Conservation (phyloP, 345 rosid species). For the Hypericum perforatum region DNA sequence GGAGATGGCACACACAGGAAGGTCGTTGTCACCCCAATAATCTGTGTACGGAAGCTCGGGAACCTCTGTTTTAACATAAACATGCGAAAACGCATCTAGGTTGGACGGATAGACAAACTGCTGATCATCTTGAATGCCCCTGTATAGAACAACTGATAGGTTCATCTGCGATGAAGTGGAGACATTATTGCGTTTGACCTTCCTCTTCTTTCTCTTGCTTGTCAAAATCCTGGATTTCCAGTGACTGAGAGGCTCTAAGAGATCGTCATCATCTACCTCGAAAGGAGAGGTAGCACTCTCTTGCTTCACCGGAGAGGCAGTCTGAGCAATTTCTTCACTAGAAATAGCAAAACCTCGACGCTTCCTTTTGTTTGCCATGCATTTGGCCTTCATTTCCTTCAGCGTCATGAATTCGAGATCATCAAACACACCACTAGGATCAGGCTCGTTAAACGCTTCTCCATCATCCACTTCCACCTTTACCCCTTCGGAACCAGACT, state of each 20-base stretch:
- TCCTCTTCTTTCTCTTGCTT: constrained; percentile 26
- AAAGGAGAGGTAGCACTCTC: constrained; percentile 12
- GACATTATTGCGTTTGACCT: constrained; percentile 15
- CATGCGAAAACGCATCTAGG: constrained; percentile 13
- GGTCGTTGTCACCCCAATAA: constrained; percentile 13
- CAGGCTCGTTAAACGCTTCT: constrained; percentile 8
- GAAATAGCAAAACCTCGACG: constrained; percentile 5
- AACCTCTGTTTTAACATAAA: constrained; percentile 32
- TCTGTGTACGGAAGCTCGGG: constrained; percentile 25
- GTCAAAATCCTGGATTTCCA: constrained; percentile 39
- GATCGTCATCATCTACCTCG: constrained; percentile 34
- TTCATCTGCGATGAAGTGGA: constrained; percentile 15
- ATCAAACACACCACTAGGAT: constrained; percentile 20
- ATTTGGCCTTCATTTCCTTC: constrained; percentile 37
- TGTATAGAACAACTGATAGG: constrained; percentile 10
- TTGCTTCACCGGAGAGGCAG: constrained; percentile 15
- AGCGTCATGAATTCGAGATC: constrained; percentile 40
- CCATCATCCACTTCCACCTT: constrained; percentile 22
- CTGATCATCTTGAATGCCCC: constrained; percentile 1
- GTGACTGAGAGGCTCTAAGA: constrained; percentile 39
- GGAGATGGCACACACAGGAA: constrained; percentile 15
- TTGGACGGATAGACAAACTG: constrained; percentile 12
- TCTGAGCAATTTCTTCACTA: constrained; percentile 7
- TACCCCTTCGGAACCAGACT: neutral
- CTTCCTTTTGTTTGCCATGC: constrained; percentile 54